Evolutionary conservation across 176 grass and related monocot species (phyloP), one percentile per base, ranked within the genome.

Genomic region (Pharus latifolius): DNA sequence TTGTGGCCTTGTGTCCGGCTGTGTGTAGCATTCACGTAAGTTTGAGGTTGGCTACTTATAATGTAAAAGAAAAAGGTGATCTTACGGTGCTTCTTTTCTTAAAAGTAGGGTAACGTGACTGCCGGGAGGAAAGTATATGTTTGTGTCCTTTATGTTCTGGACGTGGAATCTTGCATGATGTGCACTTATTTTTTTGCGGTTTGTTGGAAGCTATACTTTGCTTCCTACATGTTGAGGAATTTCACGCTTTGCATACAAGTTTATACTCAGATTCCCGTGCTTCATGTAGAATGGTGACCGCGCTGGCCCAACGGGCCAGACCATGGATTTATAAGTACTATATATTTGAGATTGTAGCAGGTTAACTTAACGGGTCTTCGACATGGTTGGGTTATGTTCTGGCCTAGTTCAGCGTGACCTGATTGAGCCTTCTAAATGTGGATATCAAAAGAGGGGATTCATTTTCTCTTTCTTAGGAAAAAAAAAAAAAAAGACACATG

Each of bases 131-230:
- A 70, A 60, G 57, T n/a, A 83, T 2, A 87, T 79, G 75, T 68
- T 62, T 76, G 60, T 3, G 18, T 31, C 43, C 77, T 63, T 53
- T 69, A 26, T 82, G 73, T 50, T 48, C 65, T 69, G 54, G 65
- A 84, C 70, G 74, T 81, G 84, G 17, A 64, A 56, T 41, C 33
- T 12, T 37, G 41, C 41, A 60, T 73, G 16, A 27, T 63, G 34
- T 70, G 73, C 13, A 28, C 15, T 48, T 26, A 9, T 47, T 42
- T 40, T 18, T 2, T 34, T 4, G 22, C 12, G 20, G 31, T 35
- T 24, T 50, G 60, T 53, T 40, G 42, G 42, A 88, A 85, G 83
- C 59, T 79, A 84, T 95, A 9, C 91, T 95, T 90, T 84, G 68
- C 91, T 88, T 96, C 66, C 25, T 53, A 16, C 45, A 15, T 43